Percentiles rank a stretch among this genome's conserved stretches.
These are phyloP conservation scores for Coniophora puteana DNA, from an alignment of 1,284 basidiomycete genomes.

Conservation along the genomic window DNA sequence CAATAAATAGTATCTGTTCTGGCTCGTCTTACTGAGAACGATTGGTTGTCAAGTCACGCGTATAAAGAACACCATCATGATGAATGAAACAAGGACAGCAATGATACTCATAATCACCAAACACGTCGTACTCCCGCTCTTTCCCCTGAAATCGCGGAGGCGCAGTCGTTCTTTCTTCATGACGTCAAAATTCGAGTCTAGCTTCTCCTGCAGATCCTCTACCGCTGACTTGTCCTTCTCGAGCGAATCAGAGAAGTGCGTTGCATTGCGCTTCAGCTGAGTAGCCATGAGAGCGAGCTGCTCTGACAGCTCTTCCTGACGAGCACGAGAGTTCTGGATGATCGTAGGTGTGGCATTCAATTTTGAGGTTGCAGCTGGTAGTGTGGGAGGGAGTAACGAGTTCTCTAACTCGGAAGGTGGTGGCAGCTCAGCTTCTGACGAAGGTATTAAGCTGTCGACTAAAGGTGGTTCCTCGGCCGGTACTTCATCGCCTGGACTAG, in stretches of 20 bases:
- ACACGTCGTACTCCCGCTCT: constrained; percentile 71
- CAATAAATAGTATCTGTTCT: background rate
- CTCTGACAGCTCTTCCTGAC: constrained; percentile 69
- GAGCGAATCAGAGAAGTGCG: constrained; percentile 64
- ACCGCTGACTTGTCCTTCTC: constrained; percentile 64
- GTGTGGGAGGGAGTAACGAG: constrained; percentile 19
- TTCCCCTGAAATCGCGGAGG: constrained; percentile 60
- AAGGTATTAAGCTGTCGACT: constrained; percentile 17
- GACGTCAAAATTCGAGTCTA: constrained; percentile 66
- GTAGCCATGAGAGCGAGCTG: constrained; percentile 77
- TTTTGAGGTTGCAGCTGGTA: constrained; percentile 27
- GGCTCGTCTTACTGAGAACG: no score
- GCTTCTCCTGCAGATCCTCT: constrained; percentile 56
- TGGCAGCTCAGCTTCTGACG: constrained; percentile 9
- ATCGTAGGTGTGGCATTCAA: constrained; percentile 39
- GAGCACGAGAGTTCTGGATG: constrained; percentile 52
- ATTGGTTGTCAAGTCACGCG: constrained; percentile 44
- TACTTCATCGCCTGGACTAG: no score
- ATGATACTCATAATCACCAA: constrained; percentile 58
- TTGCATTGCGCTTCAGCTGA: constrained; percentile 71
- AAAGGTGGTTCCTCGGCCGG: constrained; percentile 18
- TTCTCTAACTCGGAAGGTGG: constrained; percentile 11
- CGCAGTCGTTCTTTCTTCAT: constrained; percentile 65
- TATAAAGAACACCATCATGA: constrained; percentile 71
- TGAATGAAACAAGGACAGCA: constrained; percentile 58